A percentile compares a stretch with the other conserved stretches of the same genome.
Conservation (phyloP, 73 alveolate genomes). For the Stentor coeruleus region DNA sequence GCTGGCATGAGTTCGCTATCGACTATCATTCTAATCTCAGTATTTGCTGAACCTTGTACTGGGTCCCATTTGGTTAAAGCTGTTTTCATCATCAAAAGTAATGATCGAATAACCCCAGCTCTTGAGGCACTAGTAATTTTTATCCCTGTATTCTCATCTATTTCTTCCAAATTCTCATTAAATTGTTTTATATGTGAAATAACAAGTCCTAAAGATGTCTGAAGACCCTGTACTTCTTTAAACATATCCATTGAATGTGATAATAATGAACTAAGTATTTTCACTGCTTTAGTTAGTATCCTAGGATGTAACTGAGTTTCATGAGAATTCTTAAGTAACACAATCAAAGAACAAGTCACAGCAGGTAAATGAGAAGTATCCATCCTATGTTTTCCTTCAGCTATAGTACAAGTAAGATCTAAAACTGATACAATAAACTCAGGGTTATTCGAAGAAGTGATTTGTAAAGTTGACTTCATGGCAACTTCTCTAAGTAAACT, state of each 20-base stretch:
- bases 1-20: constrained; percentile 1
- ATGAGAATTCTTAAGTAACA: neutral
- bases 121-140: neutral
- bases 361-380: constrained; percentile 26
- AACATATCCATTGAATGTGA: constrained; percentile 22
- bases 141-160: too few relatives aligned
- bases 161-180: neutral
- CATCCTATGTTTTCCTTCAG: neutral
- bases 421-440: neutral
- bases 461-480: too few relatives aligned
- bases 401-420: neutral
- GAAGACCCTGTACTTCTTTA: constrained; percentile 21
- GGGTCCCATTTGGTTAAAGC: neutral
- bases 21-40: neutral
- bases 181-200: neutral
- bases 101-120: constrained; percentile 8
- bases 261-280: neutral
- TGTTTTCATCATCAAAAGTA: neutral
- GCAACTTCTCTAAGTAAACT: constrained; percentile 14
- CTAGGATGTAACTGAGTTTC: neutral
- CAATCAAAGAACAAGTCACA: neutral
- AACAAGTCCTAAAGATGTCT: neutral
- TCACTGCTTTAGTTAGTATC: neutral
- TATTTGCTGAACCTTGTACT: neutral
- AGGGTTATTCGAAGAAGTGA: neutral